phyloP scores from a whole-genome alignment of 139 green algal genomes.

The Bryopsis sp. region DNA sequence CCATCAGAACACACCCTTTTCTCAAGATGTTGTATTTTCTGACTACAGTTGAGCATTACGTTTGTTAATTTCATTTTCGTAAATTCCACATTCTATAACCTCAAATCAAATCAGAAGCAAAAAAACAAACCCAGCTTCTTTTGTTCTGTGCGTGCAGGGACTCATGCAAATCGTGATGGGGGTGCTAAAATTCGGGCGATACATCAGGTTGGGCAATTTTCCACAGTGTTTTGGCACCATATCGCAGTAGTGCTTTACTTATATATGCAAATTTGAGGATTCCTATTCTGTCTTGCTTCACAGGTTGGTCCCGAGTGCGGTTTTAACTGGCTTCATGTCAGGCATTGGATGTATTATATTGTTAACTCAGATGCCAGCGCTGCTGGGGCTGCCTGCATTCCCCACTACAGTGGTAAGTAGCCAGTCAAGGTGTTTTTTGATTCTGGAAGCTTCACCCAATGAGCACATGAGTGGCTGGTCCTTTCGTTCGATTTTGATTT shows the following conservation, averaged over 20 bases:
- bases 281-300: neutral
- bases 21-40: no score
- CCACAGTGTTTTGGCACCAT: no score
- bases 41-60: no score
- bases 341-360: slow-evolving; percentile 30
- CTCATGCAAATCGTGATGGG: slow-evolving; percentile 25
- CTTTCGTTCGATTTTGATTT: no score
- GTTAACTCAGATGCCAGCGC: slow-evolving; percentile 18
- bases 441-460: neutral
- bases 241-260: no score
- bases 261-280: no score
- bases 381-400: slow-evolving; percentile 16
- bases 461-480: no score
- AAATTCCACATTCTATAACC: no score
- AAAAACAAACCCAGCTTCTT: no score
- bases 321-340: slow-evolving; percentile 28
- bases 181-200: slow-evolving; percentile 20
- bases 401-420: slow-evolving; percentile 13
- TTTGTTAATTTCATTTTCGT: no score
- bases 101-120: no score
- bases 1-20: no score
- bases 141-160: neutral
- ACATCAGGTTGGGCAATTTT: slow-evolving; percentile 22
- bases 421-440: neutral
- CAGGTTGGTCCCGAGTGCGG: slow-evolving; percentile 23